Base-by-base conservation (phyloP, 306 rosid genomes). In the Gillenia trifoliata region DNA sequence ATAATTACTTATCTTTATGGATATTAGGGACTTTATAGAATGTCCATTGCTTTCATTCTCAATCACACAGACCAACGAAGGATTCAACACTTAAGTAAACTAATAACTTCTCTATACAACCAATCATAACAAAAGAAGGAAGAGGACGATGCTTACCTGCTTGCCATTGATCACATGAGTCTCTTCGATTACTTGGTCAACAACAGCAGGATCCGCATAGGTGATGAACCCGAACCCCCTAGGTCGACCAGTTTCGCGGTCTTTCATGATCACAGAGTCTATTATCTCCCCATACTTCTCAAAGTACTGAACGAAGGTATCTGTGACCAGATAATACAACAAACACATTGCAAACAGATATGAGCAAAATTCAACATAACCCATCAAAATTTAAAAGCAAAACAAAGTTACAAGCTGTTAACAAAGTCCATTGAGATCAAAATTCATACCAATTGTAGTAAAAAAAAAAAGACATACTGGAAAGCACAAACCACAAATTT, bases 181-280 rank as follows among this genome's bases (percentile, higher is more conserved):
- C 66, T 92, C 96, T 75, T 84, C 85, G 23, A 92, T 88, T 60
- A 92, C 89, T 38, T 66, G 84, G 69, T 92, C 98, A 68, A 90
- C 98, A 52, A 88, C 92, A 31, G 91, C 79, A 75, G 96, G 92
- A 81, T 92, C 89, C 0, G 86, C 87, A 63, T 90, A 92, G 17
- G 92, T 90, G 25, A 92, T 90, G 79, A 90, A 92, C 25, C 98
- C 93, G 26, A 92, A 92, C 16, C 98, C 96, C 74, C 92, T 76
- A 1, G 93, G 88, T 5, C 85, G 85, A 71, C 92, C 91, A 6
- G 97, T 83, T 26, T 83, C 82, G 23, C 96, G 93, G 41, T 92
- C 97, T 77, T 88, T 92, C 97, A 92, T 88, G 20, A 92, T 92
- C 68, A 88, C 93, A 6, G 91, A 86, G 67, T 92, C 97, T 3